These are phyloP conservation scores for Candida wancherniae DNA, from an alignment of 805 yeast genomes.

Conservation along the genomic window DNA sequence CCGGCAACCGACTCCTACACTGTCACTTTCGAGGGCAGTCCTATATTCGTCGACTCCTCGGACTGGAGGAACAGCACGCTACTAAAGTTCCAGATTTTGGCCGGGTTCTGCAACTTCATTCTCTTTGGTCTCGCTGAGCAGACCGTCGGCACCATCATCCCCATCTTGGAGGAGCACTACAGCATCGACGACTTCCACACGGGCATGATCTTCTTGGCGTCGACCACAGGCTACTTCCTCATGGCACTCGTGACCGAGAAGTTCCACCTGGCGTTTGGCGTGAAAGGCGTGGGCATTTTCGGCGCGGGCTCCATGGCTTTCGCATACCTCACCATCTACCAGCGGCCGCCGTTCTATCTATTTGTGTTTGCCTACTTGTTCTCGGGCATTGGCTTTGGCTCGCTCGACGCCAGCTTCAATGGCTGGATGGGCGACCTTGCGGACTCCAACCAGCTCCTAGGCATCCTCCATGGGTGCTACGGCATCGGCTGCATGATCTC, in stretches of 20 bases:
- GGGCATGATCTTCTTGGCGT: constrained; percentile 48
- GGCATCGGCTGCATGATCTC: constrained; percentile 52
- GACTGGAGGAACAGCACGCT: constrained; percentile 34
- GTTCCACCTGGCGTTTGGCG: constrained; percentile 42
- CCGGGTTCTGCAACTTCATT: constrained; percentile 36
- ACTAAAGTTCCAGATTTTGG: constrained; percentile 41
- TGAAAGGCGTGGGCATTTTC: constrained; percentile 39
- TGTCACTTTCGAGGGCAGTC: constrained; percentile 25
- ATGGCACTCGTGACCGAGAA: constrained; percentile 47
- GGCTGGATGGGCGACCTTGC: constrained; percentile 47
- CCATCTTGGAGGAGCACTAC: constrained; percentile 46
- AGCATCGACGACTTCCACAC: constrained; percentile 43
- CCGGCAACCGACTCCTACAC: constrained; percentile 11
- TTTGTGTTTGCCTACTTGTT: constrained; percentile 37
- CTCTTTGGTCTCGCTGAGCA: constrained; percentile 58
- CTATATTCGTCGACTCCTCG: constrained; percentile 30
- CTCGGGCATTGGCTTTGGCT: constrained; percentile 54
- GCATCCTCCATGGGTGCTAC: constrained; percentile 48
- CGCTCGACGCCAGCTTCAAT: constrained; percentile 52
- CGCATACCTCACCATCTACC: constrained; percentile 36
- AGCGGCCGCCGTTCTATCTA: constrained; percentile 38
- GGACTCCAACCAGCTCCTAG: constrained; percentile 47
- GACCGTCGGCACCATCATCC: constrained; percentile 55
- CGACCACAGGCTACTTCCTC: constrained; percentile 50
- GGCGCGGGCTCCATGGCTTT: constrained; percentile 32